Evolutionary conservation across 148 eudicot genomes (phyloP), one percentile per base, ranked within the genome.

Genomic region (Cornus controversa): DNA sequence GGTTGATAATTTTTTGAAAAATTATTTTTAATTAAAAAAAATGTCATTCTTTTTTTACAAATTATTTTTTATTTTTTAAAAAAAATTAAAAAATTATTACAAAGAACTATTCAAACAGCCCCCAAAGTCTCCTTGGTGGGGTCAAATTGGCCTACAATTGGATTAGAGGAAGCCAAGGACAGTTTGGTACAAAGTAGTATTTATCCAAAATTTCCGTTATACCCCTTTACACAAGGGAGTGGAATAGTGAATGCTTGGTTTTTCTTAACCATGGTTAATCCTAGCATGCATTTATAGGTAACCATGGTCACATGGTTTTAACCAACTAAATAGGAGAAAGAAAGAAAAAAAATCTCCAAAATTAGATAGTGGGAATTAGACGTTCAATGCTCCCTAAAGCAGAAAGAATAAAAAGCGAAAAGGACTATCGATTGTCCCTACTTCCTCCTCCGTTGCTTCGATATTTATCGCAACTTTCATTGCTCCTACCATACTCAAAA

Each of bases 401-500:
- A 72, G 8, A 71, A 45, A 64, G 60, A 78, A 71, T 26, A 13
- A 78, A 64, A 64, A 40, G 45, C 71, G 28, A n/a, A 78, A 28
- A 34, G 66, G 60, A 71, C 54, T 65, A 54, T 40, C 57, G 57
- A 62, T 71, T 71, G 31, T 66, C 58, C 73, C 24, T 60, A 47
- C 71, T 45, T 71, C 62, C 54, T n/a, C n/a, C n/a, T 71, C 60
- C 28, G 73, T 36, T 77, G 29, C 34, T 40, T 42, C 15, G 22
- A 66, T 63, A 66, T 72, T 60, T 23, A 64, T 71, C 65, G 11
- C 24, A 8, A 34, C 57, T 77, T 37, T 68, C 47, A 40, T 81
- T 45, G 77, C 63, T 66, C 64, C 24, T 63, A 65, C 10, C 27
- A 31, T 8, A 29, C 78, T 78, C 77, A 27, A 73, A n/a, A 77